A percentile compares a stretch with the other conserved stretches of the same genome.
Evolutionary conservation across 345 rosid species (phyloP).

Genomic region (Heritiera fomes): DNA sequence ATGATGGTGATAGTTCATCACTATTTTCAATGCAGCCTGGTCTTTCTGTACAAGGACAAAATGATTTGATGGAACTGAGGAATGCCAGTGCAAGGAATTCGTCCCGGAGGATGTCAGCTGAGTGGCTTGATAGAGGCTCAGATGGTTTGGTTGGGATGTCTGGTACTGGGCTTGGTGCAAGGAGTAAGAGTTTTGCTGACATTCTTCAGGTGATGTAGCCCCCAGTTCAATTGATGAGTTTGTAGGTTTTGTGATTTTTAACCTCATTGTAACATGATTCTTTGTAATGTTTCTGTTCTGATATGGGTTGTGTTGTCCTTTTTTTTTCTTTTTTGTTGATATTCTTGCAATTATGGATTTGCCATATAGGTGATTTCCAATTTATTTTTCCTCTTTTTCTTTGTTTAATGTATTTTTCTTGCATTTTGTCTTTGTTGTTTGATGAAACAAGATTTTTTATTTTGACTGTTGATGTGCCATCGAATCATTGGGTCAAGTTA

Average conservation of each 20-base stretch:
- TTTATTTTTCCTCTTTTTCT: not conserved
- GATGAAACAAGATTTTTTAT: not conserved
- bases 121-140: constrained; percentile 49
- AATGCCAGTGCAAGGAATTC: constrained; percentile 44
- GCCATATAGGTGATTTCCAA: not conserved
- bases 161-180: constrained; percentile 56
- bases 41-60: constrained; percentile 56
- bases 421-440: not conserved
- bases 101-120: constrained; percentile 44
- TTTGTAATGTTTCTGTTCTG: not conserved
- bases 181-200: constrained; percentile 97
- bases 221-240: not conserved
- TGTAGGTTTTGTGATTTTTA: not conserved
- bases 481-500: not conserved
- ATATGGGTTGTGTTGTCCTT: not conserved
- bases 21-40: constrained; percentile 79
- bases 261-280: not conserved
- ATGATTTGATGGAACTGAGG: constrained; percentile 69
- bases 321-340: not conserved
- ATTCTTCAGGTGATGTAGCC: constrained; percentile 69
- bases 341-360: not conserved
- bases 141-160: constrained; percentile 42
- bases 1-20: constrained; percentile 46
- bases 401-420: not conserved
- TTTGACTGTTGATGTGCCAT: not conserved